phyloP scores from a whole-genome alignment of 2,329 filamentous ascomycete species.

The Arthrobotrys musiformis region DNA sequence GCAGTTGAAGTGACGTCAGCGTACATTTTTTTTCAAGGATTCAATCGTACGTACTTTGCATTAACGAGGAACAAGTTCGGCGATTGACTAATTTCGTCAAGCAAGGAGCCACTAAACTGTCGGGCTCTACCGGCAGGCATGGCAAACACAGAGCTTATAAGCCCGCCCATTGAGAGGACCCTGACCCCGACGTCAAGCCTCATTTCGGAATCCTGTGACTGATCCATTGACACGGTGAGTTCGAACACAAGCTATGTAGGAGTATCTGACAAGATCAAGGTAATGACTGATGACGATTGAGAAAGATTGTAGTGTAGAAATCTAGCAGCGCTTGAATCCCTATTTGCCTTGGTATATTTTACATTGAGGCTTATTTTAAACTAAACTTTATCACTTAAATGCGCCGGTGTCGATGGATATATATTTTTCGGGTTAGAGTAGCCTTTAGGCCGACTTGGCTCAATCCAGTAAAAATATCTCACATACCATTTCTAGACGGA shows the following conservation, averaged over 20 bases:
- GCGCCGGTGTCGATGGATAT: conserved; percentile 21
- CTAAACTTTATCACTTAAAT: conserved; percentile 11
- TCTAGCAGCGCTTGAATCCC: not conserved
- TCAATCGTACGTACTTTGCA: conserved; percentile 11
- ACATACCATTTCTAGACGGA: conserved; percentile 23
- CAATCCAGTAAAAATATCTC: conserved; percentile 12
- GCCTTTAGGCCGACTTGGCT: conserved; percentile 7
- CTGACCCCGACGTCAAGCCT: conserved; percentile 22
- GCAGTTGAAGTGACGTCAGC: not conserved
- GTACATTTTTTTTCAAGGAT: not conserved
- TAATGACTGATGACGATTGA: not conserved
- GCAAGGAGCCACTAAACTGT: conserved; percentile 13
- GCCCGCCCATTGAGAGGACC: conserved; percentile 38
- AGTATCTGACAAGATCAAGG: not conserved
- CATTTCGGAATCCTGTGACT: conserved; percentile 35
- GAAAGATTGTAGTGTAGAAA: not conserved
- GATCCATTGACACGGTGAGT: not conserved
- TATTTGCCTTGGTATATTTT: conserved; percentile 1
- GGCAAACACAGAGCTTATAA: conserved; percentile 38
- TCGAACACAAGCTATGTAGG: not conserved
- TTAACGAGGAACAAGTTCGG: conserved; percentile 13
- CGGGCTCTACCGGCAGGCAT: conserved; percentile 15
- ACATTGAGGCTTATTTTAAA: conserved; percentile 2
- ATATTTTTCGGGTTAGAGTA: conserved; percentile 14
- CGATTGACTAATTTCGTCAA: conserved; percentile 32